These are phyloP conservation scores for Globisporangium emineosum DNA, from an alignment of 352 stramenopile genomes.

Conservation along the genomic window DNA sequence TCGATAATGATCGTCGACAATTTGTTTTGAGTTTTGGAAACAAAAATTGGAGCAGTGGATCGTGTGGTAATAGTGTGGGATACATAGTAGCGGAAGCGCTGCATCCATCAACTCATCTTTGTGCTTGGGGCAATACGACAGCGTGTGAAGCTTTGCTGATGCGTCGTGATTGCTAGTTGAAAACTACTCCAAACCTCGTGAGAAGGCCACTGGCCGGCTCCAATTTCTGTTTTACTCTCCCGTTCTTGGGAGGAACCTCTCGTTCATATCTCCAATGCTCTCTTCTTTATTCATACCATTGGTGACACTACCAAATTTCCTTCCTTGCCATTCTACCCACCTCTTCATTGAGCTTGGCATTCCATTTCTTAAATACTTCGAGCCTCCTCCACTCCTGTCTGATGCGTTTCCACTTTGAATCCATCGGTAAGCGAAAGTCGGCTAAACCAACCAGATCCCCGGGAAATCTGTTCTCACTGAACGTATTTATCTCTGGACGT, in stretches of 20 bases:
- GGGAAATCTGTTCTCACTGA: too few relatives aligned
- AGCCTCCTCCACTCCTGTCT: too few relatives aligned
- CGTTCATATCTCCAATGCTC: not conserved
- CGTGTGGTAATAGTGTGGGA: not conserved
- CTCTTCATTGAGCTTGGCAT: too few relatives aligned
- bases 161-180: slow-evolving; percentile 94
- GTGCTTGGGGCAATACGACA: slow-evolving; percentile 93
- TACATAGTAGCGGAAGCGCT: not conserved
- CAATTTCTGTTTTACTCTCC: slow-evolving; percentile 90
- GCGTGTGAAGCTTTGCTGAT: slow-evolving; percentile 92
- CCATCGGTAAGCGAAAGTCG: too few relatives aligned
- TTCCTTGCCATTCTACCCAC: not conserved
- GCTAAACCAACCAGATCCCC: not conserved
- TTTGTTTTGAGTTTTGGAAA: not conserved
- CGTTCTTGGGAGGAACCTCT: slow-evolving; percentile 45
- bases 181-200: slow-evolving; percentile 93
- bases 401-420: too few relatives aligned
- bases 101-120: slow-evolving; percentile 51
- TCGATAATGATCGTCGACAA: not conserved
- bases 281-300: not conserved
- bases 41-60: not conserved
- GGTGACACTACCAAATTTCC: not conserved
- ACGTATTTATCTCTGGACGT: too few relatives aligned
- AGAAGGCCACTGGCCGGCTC: slow-evolving; percentile 86
- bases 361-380: too few relatives aligned